Percentiles rank a stretch among this genome's conserved stretches.
Conservation (phyloP, 1,284 basidiomycete species). For the Anthracocystis setariae region DNA sequence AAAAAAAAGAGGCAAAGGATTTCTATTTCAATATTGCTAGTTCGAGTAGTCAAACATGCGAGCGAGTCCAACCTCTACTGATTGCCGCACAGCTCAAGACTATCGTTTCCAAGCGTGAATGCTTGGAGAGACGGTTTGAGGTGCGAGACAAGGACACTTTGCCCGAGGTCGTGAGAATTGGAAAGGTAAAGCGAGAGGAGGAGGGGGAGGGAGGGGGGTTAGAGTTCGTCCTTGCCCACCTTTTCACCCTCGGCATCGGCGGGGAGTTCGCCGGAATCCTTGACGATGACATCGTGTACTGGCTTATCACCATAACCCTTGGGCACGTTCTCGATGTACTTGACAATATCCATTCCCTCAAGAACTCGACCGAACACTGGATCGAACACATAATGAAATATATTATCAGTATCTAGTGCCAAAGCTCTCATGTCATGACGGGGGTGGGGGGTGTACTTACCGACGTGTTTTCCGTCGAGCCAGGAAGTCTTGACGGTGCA, state of each 20-base stretch:
- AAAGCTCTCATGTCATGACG: background rate
- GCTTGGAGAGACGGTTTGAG: background rate
- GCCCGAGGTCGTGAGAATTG: too few relatives aligned
- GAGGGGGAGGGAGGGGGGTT: constrained; percentile 9
- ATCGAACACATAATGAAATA: constrained; percentile 57
- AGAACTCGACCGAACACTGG: constrained; percentile 63
- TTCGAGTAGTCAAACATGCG: too few relatives aligned
- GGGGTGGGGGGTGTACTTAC: constrained; percentile 19
- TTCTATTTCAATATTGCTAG: constrained; percentile 40
- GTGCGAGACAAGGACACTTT: too few relatives aligned
- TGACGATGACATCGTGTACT: constrained; percentile 50
- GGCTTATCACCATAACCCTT: constrained; percentile 60
- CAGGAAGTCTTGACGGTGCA: constrained; percentile 63
- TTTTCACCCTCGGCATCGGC: constrained; percentile 21
- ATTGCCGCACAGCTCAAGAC: too few relatives aligned
- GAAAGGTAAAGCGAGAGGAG: background rate
- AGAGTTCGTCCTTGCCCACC: constrained; percentile 61
- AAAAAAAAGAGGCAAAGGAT: background rate
- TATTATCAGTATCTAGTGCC: background rate
- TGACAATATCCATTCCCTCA: constrained; percentile 62
- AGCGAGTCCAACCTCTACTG: background rate
- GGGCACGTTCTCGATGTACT: constrained; percentile 60
- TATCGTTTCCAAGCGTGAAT: too few relatives aligned
- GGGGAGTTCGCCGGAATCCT: constrained; percentile 58
- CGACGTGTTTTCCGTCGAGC: constrained; percentile 61